These are phyloP conservation scores for Phoma herbarum DNA, from an alignment of 2,329 filamentous ascomycete genomes.

Conservation along the genomic window DNA sequence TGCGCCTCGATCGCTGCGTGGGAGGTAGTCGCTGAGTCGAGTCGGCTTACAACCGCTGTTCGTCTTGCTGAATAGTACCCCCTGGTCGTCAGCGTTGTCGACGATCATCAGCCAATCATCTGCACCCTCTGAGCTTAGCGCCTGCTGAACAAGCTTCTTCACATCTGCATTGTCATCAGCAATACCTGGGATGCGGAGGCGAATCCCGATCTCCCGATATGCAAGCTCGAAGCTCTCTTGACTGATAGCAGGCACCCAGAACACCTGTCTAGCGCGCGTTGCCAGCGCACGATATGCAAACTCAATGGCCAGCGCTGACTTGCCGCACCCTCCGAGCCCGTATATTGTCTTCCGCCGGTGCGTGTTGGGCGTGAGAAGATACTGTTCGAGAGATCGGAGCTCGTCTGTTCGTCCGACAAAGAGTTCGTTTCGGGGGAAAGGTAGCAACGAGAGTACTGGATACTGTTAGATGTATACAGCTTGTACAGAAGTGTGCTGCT, in stretches of 20 bases:
- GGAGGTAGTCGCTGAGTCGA: slow-evolving; percentile 42
- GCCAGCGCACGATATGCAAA: slow-evolving; percentile 50
- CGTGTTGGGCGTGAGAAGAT: slow-evolving; percentile 12
- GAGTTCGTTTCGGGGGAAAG: slow-evolving; percentile 23
- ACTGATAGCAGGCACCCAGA: slow-evolving; percentile 31
- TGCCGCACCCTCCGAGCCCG: slow-evolving; percentile 30
- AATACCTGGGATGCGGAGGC: slow-evolving; percentile 24
- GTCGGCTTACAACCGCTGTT: slow-evolving; percentile 2
- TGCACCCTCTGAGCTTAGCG: slow-evolving; percentile 39
- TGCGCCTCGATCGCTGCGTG: slow-evolving; percentile 37
- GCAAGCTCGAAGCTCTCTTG: slow-evolving; percentile 36
- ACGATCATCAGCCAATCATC: slow-evolving; percentile 55
- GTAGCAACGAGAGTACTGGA: slow-evolving; percentile 22
- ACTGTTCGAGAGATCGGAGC: slow-evolving; percentile 21
- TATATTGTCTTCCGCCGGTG: slow-evolving; percentile 26
- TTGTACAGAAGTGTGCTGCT: background rate
- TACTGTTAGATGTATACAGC: slow-evolving; percentile 4
- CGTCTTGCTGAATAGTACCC: slow-evolving; percentile 37
- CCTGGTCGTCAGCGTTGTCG: slow-evolving; percentile 57
- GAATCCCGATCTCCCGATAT: slow-evolving; percentile 23
- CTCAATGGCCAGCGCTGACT: slow-evolving; percentile 42
- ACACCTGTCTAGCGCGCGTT: slow-evolving; percentile 31
- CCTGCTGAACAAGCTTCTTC: slow-evolving; percentile 48
- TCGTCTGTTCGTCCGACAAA: slow-evolving; percentile 27
- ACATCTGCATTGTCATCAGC: slow-evolving; percentile 48